phyloP scores from a whole-genome alignment of 2,329 filamentous ascomycete species.

The Epichloe bromicola region DNA sequence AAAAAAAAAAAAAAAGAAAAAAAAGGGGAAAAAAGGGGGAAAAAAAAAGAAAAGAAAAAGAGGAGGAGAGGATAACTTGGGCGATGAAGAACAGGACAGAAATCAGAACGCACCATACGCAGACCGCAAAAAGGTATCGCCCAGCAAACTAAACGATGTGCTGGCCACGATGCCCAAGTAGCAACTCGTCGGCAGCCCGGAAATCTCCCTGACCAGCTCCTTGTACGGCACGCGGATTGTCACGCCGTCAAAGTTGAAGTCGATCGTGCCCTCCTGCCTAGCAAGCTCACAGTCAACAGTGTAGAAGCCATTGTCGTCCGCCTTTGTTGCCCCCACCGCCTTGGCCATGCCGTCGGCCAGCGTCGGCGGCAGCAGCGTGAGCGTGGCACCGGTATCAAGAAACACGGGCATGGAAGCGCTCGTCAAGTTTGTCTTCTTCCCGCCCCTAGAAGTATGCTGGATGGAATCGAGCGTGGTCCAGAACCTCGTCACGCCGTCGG shows the following conservation, averaged over 20 bases:
- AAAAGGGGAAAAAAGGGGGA: too few relatives aligned
- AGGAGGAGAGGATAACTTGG: too few relatives aligned
- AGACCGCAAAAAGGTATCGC: constrained; percentile 40
- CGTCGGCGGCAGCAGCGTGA: constrained; percentile 50
- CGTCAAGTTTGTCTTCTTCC: constrained; percentile 15
- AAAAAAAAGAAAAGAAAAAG: too few relatives aligned
- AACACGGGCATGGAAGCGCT: constrained; percentile 41
- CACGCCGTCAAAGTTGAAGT: constrained; percentile 35
- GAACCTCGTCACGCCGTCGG: constrained; percentile 39
- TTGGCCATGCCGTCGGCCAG: constrained; percentile 37
- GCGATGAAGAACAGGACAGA: too few relatives aligned
- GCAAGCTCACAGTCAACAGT: constrained; percentile 31
- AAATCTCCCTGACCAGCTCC: constrained; percentile 28
- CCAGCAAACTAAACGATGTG: constrained; percentile 34
- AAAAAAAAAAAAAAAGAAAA: too few relatives aligned
- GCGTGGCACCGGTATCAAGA: constrained; percentile 57
- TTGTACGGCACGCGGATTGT: constrained; percentile 35
- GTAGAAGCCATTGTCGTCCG: constrained; percentile 31
- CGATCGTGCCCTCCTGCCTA: constrained; percentile 26
- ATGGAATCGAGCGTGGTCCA: constrained; percentile 37
- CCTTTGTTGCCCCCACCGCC: constrained; percentile 31
- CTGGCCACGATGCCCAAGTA: constrained; percentile 37
- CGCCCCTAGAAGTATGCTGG: constrained; percentile 24
- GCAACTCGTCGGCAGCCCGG: constrained; percentile 20
- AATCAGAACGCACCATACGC: constrained; percentile 30